Percentiles rank a stretch among this genome's conserved stretches.
Conservation (phyloP, 495 filamentous ascomycete species). For the Penicillium bovifimosum region DNA sequence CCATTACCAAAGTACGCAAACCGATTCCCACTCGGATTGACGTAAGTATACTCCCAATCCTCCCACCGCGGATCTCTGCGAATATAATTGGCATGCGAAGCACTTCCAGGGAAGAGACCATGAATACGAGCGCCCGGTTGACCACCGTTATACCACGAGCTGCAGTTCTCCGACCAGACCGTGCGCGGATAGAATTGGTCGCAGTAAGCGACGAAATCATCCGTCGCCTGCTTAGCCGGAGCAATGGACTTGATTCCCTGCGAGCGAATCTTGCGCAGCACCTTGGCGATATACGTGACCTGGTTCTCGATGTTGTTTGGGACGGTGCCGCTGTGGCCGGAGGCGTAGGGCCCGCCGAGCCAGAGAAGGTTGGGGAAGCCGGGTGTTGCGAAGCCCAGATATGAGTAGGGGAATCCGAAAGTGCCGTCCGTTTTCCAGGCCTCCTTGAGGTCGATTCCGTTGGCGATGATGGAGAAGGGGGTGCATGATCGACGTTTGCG, state of each 20-base stretch:
- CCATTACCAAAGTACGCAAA: conserved; percentile 57
- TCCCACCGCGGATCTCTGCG: conserved; percentile 62
- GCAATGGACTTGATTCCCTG: conserved; percentile 58
- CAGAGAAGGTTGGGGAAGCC: conserved; percentile 62
- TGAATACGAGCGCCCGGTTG: conserved; percentile 50
- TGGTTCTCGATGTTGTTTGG: conserved; percentile 52
- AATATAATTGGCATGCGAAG: conserved; percentile 51
- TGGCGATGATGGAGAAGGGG: conserved; percentile 54
- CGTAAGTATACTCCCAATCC: conserved; percentile 63
- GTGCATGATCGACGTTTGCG: conserved; percentile 53
- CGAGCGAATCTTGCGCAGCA: conserved; percentile 56
- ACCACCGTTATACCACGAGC: conserved; percentile 66
- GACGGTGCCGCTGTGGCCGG: conserved; percentile 47
- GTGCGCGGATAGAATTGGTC: conserved; percentile 58
- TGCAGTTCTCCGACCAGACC: conserved; percentile 56
- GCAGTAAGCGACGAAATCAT: conserved; percentile 58
- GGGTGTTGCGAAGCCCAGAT: conserved; percentile 56
- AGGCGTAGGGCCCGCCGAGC: conserved; percentile 45
- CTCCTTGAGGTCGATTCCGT: conserved; percentile 43
- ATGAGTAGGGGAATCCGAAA: conserved; percentile 59
- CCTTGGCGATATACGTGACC: conserved; percentile 55
- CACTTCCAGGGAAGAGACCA: conserved; percentile 63
- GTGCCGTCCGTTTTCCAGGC: conserved; percentile 48
- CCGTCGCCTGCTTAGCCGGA: conserved; percentile 49
- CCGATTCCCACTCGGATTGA: conserved; percentile 43